These are phyloP conservation scores for Effrenium voratum DNA, from an alignment of 73 alveolate genomes.

Conservation along the genomic window DNA sequence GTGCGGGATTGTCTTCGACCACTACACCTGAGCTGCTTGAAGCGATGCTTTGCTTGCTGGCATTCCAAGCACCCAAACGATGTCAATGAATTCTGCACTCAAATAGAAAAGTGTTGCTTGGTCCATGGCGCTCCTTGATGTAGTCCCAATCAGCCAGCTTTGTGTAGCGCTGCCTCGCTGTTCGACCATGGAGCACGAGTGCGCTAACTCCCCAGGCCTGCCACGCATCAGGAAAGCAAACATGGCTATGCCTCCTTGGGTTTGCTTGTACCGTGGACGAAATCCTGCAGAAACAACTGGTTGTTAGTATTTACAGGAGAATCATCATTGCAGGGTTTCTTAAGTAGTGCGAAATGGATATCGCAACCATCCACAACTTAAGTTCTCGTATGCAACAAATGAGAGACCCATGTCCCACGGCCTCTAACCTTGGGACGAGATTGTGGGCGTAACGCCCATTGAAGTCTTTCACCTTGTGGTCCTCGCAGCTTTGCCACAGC, in stretches of 20 bases:
- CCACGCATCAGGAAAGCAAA: no score
- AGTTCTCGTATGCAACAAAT: neutral
- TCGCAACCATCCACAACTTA: neutral
- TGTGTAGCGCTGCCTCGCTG: conserved; percentile 94
- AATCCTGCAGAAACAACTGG: no score
- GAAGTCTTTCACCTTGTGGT: conserved; percentile 73
- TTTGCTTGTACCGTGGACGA: no score
- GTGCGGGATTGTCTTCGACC: conserved; percentile 38
- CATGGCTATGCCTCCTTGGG: no score
- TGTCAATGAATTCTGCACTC: neutral
- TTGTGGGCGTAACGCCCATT: conserved; percentile 93
- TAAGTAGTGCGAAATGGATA: no score
- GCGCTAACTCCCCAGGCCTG: conserved; percentile 93
- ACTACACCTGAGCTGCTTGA: conserved; percentile 4
- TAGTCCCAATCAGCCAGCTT: conserved; percentile 97
- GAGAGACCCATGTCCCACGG: neutral
- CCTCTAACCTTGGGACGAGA: conserved; percentile 88
- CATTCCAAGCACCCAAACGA: neutral
- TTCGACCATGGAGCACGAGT: conserved; percentile 73
- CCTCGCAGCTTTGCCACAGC: neutral
- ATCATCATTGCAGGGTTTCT: no score
- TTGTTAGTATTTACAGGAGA: no score
- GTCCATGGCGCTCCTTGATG: conserved; percentile 81
- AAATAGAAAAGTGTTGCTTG: neutral
- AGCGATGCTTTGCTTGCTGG: neutral